phyloP scores from a whole-genome alignment of 2,329 filamentous ascomycete genomes.

The Xylaria arbuscula region DNA sequence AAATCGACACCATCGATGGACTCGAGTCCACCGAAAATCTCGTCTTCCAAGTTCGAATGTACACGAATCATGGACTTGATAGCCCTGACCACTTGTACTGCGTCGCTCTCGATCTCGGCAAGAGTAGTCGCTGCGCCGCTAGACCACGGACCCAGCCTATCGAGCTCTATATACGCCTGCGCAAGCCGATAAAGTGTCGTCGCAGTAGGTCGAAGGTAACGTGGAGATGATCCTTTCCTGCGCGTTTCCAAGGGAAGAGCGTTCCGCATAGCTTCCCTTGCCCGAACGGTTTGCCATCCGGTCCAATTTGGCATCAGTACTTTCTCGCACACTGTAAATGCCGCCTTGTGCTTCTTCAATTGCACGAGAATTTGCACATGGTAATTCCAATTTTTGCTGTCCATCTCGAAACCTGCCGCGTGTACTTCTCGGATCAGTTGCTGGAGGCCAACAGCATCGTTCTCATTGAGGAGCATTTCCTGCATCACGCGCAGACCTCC shows the following conservation, averaged over 20 bases:
- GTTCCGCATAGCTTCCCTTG: slow-evolving; percentile 43
- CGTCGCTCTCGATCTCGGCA: slow-evolving; percentile 53
- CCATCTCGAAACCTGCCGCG: slow-evolving; percentile 75
- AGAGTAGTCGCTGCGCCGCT: slow-evolving; percentile 56
- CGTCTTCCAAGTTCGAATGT: slow-evolving; percentile 44
- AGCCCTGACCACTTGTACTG: slow-evolving; percentile 47
- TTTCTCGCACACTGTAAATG: slow-evolving; percentile 79
- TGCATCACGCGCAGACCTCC: slow-evolving; percentile 62
- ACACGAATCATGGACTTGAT: slow-evolving; percentile 49
- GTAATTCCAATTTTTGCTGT: slow-evolving; percentile 83
- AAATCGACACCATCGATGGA: slow-evolving; percentile 27
- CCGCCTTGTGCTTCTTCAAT: slow-evolving; percentile 69
- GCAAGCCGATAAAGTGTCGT: slow-evolving; percentile 62
- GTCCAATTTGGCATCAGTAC: slow-evolving; percentile 82
- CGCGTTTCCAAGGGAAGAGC: slow-evolving; percentile 54
- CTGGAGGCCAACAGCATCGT: slow-evolving; percentile 60
- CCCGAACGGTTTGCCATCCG: slow-evolving; percentile 69
- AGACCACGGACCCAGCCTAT: slow-evolving; percentile 62
- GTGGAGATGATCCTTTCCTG: slow-evolving; percentile 53
- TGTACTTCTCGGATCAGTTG: slow-evolving; percentile 66
- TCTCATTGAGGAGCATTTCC: slow-evolving; percentile 55
- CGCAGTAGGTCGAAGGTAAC: slow-evolving; percentile 54
- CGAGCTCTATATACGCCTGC: slow-evolving; percentile 62
- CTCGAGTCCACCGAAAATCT: slow-evolving; percentile 43
- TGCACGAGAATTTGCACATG: slow-evolving; percentile 75